Percentiles rank a stretch among this genome's conserved stretches.
Conservation (phyloP, 345 rosid species). For the Eucalyptus polybractea region DNA sequence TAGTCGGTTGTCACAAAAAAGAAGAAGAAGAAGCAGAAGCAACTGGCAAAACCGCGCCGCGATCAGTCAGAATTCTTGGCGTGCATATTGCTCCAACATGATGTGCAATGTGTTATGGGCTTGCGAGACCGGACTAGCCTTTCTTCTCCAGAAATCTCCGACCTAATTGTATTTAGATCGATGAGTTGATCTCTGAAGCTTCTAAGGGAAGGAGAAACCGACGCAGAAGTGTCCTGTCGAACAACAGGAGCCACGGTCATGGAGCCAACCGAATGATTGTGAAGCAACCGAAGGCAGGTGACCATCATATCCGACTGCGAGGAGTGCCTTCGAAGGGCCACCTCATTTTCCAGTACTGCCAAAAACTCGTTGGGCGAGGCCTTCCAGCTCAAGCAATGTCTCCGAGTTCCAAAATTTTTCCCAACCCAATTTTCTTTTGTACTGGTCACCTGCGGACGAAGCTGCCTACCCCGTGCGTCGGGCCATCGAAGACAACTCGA, state of each 20-base stretch:
- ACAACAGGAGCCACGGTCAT: neutral
- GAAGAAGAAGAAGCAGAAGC: neutral
- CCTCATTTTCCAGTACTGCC: neutral
- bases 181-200: neutral
- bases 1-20: neutral
- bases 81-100: neutral
- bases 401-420: neutral
- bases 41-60: neutral
- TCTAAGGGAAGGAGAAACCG: neutral
- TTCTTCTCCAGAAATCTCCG: neutral
- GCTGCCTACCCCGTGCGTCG: neutral
- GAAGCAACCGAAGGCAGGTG: neutral
- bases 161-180: neutral
- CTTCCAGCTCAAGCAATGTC: neutral
- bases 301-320: neutral
- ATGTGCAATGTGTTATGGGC: neutral
- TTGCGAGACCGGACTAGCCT: neutral
- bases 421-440: neutral
- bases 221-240: neutral
- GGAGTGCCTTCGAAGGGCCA: neutral
- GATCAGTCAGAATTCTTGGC: neutral
- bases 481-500: neutral
- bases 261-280: neutral
- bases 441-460: neutral
- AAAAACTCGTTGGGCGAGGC: neutral